A percentile compares a stretch with the other conserved stretches of the same genome.
Conservation (phyloP, 805 yeast species). For the Saccharomycopsis sp. region DNA sequence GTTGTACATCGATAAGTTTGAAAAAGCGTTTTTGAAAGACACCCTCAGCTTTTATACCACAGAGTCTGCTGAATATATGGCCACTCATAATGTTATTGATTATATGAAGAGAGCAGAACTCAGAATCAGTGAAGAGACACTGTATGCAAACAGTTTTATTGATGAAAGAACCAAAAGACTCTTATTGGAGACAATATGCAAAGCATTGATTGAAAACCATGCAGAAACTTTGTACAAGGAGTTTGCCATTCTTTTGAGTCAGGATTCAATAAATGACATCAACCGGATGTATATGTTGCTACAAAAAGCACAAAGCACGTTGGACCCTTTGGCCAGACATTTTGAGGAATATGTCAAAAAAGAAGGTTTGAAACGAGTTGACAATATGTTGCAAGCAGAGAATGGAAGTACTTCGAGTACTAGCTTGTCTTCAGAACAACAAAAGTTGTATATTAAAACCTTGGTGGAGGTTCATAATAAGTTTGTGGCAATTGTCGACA, state of each 20-base stretch:
- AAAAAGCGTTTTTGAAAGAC: slow-evolving; percentile 61
- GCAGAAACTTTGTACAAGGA: slow-evolving; percentile 68
- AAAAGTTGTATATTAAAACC: slow-evolving; percentile 68
- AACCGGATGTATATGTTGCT: slow-evolving; percentile 69
- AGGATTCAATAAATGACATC: slow-evolving; percentile 62
- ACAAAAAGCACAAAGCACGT: slow-evolving; percentile 67
- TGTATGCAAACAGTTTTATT: slow-evolving; percentile 66
- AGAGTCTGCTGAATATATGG: slow-evolving; percentile 60
- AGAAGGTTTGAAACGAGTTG: slow-evolving; percentile 54
- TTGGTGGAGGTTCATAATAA: slow-evolving; percentile 61
- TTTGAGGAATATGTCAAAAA: slow-evolving; percentile 65
- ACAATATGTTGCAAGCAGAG: slow-evolving; percentile 33
- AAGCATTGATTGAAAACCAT: slow-evolving; percentile 70
- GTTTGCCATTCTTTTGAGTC: slow-evolving; percentile 65
- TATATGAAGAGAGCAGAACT: slow-evolving; percentile 81
- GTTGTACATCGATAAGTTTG: slow-evolving; percentile 75
- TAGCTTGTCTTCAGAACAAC: slow-evolving; percentile 29
- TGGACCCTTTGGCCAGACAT: slow-evolving; percentile 65
- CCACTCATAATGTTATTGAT: slow-evolving; percentile 75
- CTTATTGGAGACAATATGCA: slow-evolving; percentile 66
- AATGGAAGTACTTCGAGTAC: slow-evolving; percentile 15
- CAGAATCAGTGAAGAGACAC: slow-evolving; percentile 75
- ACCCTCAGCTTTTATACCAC: slow-evolving; percentile 43
- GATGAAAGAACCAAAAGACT: slow-evolving; percentile 79
- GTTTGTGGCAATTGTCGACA: slow-evolving; percentile 54